These are phyloP conservation scores for Phytopythium aichiense DNA, from an alignment of 352 stramenopile species.

Conservation along the genomic window DNA sequence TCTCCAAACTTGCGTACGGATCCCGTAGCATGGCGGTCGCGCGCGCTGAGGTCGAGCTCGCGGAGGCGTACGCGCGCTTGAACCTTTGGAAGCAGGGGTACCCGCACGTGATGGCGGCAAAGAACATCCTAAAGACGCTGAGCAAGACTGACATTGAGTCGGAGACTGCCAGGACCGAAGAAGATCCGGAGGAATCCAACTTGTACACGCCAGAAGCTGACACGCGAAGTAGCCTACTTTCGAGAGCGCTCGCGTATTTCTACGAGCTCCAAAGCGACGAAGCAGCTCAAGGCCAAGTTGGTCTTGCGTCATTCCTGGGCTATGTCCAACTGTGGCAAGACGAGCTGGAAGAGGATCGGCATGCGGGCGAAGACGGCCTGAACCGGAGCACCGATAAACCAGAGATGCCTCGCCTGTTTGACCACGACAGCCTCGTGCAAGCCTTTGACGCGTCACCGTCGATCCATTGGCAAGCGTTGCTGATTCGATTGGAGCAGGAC, in stretches of 20 bases:
- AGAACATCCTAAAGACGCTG: slow-evolving; percentile 34
- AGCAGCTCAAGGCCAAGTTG: slow-evolving; percentile 15
- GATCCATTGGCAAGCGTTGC: slow-evolving; percentile 62
- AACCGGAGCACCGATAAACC: background rate
- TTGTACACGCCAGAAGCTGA: background rate
- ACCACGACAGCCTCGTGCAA: slow-evolving; percentile 9
- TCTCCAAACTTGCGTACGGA: slow-evolving; percentile 48
- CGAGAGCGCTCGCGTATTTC: slow-evolving; percentile 19
- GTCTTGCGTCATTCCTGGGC: slow-evolving; percentile 5
- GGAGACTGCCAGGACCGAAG: background rate
- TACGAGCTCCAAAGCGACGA: slow-evolving; percentile 23
- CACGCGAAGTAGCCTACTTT: slow-evolving; percentile 10
- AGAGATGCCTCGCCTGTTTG: slow-evolving; percentile 13
- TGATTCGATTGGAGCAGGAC: slow-evolving; percentile 35
- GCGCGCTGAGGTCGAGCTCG: slow-evolving; percentile 49
- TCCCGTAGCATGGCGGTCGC: slow-evolving; percentile 31
- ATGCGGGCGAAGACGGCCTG: background rate
- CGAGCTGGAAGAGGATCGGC: background rate
- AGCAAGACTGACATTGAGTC: slow-evolving; percentile 2
- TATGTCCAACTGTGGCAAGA: slow-evolving; percentile 11
- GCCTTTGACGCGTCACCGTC: slow-evolving; percentile 24
- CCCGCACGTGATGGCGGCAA: slow-evolving; percentile 30
- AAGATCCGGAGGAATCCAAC: background rate
- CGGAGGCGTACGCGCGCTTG: slow-evolving; percentile 44
- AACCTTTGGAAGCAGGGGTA: slow-evolving; percentile 73